Percentiles rank a stretch among this genome's conserved stretches.
Evolutionary conservation across 164 flowering plant genomes (phyloP).

Genomic region (Platanus orientalis): DNA sequence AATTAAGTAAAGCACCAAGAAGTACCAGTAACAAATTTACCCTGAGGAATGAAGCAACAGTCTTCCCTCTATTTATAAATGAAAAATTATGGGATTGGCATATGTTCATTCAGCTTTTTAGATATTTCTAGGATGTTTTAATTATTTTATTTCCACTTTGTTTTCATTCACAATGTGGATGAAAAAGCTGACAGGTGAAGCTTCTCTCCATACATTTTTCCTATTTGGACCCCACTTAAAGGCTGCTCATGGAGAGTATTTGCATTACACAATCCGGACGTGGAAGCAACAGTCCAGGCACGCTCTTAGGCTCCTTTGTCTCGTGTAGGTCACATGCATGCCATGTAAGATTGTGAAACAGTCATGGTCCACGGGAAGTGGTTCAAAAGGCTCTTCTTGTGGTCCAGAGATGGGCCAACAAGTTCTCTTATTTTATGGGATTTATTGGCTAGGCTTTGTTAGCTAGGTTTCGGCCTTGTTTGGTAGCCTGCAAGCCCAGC

Average conservation of each 20-base stretch:
- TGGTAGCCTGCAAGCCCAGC: too few relatives aligned
- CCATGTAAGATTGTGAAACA: slow-evolving; percentile 8
- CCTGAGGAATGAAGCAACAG: not conserved
- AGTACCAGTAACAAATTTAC: not conserved
- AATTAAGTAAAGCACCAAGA: too few relatives aligned
- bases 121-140: not conserved
- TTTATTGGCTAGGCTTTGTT: too few relatives aligned
- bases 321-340: slow-evolving; percentile 9
- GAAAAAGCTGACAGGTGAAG: not conserved
- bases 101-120: not conserved
- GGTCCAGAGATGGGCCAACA: too few relatives aligned
- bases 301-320: slow-evolving; percentile 14
- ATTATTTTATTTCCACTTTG: not conserved
- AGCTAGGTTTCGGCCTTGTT: too few relatives aligned
- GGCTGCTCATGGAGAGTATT: slow-evolving; percentile 26
- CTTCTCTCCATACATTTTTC: slow-evolving; percentile 18
- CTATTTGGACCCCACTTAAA: slow-evolving; percentile 8
- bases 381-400: not conserved
- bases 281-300: slow-evolving; percentile 22
- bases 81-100: not conserved
- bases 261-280: slow-evolving; percentile 21
- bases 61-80: too few relatives aligned
- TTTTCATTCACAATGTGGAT: not conserved
- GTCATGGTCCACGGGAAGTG: not conserved
- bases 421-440: too few relatives aligned